Evolutionary conservation across 1,284 basidiomycete genomes (phyloP).

Genomic region (Sphagnurus paluster): DNA sequence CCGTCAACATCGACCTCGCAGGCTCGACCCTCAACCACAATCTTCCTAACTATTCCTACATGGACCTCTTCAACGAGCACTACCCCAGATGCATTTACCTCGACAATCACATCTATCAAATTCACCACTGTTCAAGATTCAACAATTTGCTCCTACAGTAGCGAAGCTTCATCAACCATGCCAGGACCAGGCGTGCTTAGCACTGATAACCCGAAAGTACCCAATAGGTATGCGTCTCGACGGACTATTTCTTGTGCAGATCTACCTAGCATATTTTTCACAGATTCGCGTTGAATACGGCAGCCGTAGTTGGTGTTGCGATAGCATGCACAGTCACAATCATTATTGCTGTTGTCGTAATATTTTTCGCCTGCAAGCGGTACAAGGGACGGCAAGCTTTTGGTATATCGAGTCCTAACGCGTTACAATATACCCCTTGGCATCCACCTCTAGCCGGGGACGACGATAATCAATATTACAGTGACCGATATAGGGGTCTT

Average conservation of each 20-base stretch:
- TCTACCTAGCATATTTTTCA: too few species aligned
- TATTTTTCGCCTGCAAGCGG: conserved; percentile 30
- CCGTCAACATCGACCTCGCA: background rate
- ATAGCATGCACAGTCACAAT: conserved; percentile 24
- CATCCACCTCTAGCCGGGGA: conserved; percentile 29
- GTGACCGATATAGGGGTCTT: conserved; percentile 5
- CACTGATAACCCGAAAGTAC: conserved; percentile 9
- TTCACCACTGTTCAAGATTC: background rate
- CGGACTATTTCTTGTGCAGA: background rate
- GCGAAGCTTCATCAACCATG: conserved; percentile 3
- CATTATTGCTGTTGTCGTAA: conserved; percentile 21
- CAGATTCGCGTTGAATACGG: conserved; percentile 34
- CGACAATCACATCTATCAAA: background rate
- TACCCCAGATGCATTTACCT: too few species aligned
- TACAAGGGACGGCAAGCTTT: conserved; percentile 18
- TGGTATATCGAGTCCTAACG: conserved; percentile 7
- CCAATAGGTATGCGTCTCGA: conserved; percentile 8
- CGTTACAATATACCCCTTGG: conserved; percentile 19
- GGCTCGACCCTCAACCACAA: background rate
- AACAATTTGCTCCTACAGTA: background rate
- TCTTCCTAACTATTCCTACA: background rate
- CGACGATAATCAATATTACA: conserved; percentile 14
- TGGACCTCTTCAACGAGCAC: background rate
- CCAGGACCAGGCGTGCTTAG: conserved; percentile 17
- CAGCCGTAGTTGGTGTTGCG: conserved; percentile 36